These are phyloP conservation scores for Phytophthora crassamura DNA, from an alignment of 352 stramenopile species.

Conservation along the genomic window DNA sequence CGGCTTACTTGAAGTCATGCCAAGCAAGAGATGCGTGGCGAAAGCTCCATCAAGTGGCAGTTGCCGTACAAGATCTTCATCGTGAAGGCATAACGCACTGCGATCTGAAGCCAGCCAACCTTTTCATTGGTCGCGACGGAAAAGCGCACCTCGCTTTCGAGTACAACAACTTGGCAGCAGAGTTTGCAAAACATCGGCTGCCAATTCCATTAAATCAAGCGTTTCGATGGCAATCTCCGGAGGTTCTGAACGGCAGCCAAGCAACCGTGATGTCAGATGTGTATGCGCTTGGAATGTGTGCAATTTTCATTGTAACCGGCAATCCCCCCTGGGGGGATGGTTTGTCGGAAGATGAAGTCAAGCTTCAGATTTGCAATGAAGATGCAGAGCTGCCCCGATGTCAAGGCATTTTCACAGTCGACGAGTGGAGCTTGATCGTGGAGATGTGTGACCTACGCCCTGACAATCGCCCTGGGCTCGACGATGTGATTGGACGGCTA, in stretches of 20 bases:
- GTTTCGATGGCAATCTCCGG: constrained; percentile 3
- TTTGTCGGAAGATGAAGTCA: constrained; percentile 1
- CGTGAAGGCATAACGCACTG: too few relatives aligned
- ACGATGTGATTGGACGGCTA: background rate
- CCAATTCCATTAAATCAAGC: background rate
- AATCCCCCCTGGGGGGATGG: background rate
- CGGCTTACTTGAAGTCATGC: too few relatives aligned
- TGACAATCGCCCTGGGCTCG: background rate
- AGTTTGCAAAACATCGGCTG: too few relatives aligned
- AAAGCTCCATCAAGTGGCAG: too few relatives aligned
- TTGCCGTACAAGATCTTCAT: too few relatives aligned
- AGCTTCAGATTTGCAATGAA: background rate
- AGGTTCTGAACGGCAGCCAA: background rate
- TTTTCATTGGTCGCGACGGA: too few relatives aligned
- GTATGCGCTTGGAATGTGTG: constrained; percentile 14
- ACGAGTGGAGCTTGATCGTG: constrained; percentile 2
- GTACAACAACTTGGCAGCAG: too few relatives aligned
- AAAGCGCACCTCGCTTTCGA: too few relatives aligned
- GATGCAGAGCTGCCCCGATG: background rate
- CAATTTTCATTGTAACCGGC: background rate
- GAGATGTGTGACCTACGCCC: constrained; percentile 3
- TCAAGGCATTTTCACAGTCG: background rate
- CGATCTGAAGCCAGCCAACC: too few relatives aligned
- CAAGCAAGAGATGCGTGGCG: too few relatives aligned
- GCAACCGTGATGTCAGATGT: background rate